Evolutionary conservation across 2,329 filamentous ascomycete genomes (phyloP).

Genomic region (Phoma herbarum): DNA sequence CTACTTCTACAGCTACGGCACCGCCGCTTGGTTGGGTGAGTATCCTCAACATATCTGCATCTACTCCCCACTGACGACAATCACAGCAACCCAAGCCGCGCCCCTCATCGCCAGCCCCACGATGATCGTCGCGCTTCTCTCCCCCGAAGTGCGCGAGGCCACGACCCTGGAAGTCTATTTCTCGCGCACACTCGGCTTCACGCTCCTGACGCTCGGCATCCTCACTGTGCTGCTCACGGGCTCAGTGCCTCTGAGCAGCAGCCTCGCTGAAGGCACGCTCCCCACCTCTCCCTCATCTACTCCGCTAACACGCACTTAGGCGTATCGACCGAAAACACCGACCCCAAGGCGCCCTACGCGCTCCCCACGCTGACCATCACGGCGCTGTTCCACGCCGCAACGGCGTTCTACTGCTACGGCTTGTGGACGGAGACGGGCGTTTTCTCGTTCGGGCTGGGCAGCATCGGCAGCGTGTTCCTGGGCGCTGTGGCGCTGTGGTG

Average conservation of each 20-base stretch:
- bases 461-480: conserved; percentile 65
- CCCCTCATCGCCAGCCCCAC: conserved; percentile 68
- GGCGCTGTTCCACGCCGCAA: conserved; percentile 68
- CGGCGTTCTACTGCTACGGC: conserved; percentile 68
- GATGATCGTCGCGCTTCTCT: conserved; percentile 67
- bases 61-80: conserved; percentile 19
- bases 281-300: background rate
- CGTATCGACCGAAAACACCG: conserved; percentile 45
- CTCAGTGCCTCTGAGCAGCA: conserved; percentile 70
- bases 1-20: conserved; percentile 55
- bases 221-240: conserved; percentile 75
- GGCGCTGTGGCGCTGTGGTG: conserved; percentile 72
- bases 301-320: conserved; percentile 29
- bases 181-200: conserved; percentile 73
- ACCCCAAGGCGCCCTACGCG: conserved; percentile 59
- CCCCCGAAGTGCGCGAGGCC: conserved; percentile 64
- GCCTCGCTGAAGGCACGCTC: conserved; percentile 47
- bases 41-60: background rate
- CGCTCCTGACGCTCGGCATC: conserved; percentile 70
- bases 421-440: conserved; percentile 67
- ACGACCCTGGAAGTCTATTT: conserved; percentile 75
- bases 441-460: conserved; percentile 68
- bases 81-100: conserved; percentile 54
- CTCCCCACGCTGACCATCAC: conserved; percentile 72
- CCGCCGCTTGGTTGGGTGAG: conserved; percentile 54